Conservation (phyloP, 768 basidiomycete genomes). For the Amylocystis lapponica region DNA sequence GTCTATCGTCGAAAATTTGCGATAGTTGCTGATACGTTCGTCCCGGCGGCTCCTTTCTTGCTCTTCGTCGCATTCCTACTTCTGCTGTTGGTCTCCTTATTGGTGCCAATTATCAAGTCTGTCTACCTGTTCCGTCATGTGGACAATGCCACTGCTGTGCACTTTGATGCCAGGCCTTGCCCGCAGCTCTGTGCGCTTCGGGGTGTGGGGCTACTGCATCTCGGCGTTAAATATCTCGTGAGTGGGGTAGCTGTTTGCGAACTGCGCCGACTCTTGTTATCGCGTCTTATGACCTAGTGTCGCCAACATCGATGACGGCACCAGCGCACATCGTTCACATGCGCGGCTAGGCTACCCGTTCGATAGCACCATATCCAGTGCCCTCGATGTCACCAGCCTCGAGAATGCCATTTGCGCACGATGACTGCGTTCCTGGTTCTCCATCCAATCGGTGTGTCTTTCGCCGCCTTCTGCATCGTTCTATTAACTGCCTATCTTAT, state of each 20-base stretch:
- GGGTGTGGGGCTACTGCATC: conserved; percentile 62
- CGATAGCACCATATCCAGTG: conserved; percentile 41
- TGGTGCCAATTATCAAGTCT: conserved; percentile 49
- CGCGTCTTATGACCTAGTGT: conserved; percentile 27
- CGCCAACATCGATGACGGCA: conserved; percentile 34
- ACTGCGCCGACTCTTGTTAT: conserved; percentile 8
- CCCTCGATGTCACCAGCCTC: conserved; percentile 32
- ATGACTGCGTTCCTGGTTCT: conserved; percentile 46
- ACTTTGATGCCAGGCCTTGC: conserved; percentile 30
- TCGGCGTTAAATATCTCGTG: conserved; percentile 41
- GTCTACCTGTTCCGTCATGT: conserved; percentile 52
- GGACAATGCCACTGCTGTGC: conserved; percentile 26
- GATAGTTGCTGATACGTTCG: conserved; percentile 20
- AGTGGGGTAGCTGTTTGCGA: conserved; percentile 14
- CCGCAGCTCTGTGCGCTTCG: conserved; percentile 40
- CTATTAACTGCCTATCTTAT: neutral
- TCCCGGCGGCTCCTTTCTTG: conserved; percentile 34
- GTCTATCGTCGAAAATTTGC: no score
- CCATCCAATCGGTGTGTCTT: conserved; percentile 45
- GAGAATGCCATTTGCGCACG: conserved; percentile 35
- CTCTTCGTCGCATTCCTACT: conserved; percentile 52
- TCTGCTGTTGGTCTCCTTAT: conserved; percentile 56
- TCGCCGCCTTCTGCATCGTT: neutral
- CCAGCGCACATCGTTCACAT: conserved; percentile 39
- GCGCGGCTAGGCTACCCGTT: conserved; percentile 50